phyloP scores from a whole-genome alignment of 805 yeast genomes.

The Yamadazyma philogaea region DNA sequence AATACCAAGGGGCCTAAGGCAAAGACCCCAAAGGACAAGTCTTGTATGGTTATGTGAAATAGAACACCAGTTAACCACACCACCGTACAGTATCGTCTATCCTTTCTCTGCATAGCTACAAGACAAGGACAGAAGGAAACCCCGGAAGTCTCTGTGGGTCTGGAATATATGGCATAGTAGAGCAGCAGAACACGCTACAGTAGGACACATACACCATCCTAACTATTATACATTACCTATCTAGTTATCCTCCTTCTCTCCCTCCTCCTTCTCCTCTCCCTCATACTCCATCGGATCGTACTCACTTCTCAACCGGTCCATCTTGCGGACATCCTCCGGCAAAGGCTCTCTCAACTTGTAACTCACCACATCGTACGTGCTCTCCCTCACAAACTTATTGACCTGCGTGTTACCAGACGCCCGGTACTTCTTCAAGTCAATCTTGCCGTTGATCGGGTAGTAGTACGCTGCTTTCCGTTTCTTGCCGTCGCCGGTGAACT shows the following conservation, averaged over 20 bases:
- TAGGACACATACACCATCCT: not conserved
- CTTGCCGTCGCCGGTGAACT: slow-evolving; percentile 42
- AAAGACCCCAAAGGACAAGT: not conserved
- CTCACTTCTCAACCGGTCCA: slow-evolving; percentile 66
- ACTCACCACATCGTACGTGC: slow-evolving; percentile 60
- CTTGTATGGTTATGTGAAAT: slow-evolving; percentile 22
- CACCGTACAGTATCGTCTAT: too few relatives aligned
- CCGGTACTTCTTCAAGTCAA: slow-evolving; percentile 83
- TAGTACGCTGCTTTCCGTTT: slow-evolving; percentile 62
- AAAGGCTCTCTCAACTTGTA: slow-evolving; percentile 69
- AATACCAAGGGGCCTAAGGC: not conserved
- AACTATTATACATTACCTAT: not conserved
- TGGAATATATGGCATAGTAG: too few relatives aligned
- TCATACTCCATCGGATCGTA: slow-evolving; percentile 80
- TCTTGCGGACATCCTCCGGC: slow-evolving; percentile 59
- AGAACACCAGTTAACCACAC: too few relatives aligned
- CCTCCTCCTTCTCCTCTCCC: slow-evolving; percentile 46
- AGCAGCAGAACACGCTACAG: too few relatives aligned
- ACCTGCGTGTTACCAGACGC: slow-evolving; percentile 55
- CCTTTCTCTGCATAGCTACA: too few relatives aligned
- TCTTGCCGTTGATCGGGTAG: slow-evolving; percentile 72
- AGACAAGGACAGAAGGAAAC: too few relatives aligned
- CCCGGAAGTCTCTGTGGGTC: too few relatives aligned
- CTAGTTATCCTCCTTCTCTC: slow-evolving; percentile 21
- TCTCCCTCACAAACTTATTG: slow-evolving; percentile 52